Percentiles rank a stretch among this genome's conserved stretches.
phyloP scores from a whole-genome alignment of 495 filamentous ascomycete species.

The Penicillium waksmanii region DNA sequence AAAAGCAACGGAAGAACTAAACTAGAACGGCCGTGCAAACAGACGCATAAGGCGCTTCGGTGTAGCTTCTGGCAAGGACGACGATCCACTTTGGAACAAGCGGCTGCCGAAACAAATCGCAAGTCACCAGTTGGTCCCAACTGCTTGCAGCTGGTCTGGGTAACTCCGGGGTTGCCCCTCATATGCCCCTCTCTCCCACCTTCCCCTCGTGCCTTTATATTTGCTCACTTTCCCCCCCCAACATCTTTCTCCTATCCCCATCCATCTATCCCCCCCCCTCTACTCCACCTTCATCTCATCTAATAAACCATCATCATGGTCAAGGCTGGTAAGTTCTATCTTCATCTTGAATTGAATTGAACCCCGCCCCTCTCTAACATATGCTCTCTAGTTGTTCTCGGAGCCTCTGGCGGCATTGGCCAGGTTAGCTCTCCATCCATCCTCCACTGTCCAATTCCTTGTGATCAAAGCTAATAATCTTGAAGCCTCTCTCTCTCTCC shows the following conservation, averaged over 20 bases:
- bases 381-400: constrained; percentile 74
- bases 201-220: constrained; percentile 25
- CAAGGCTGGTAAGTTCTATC: constrained; percentile 71
- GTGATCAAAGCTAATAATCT: constrained; percentile 14
- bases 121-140: too few relatives aligned
- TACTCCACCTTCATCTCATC: constrained; percentile 10
- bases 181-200: constrained; percentile 11
- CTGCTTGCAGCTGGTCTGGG: not conserved
- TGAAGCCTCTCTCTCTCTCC: constrained; percentile 90
- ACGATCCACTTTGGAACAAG: too few relatives aligned
- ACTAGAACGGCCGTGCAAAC: too few relatives aligned
- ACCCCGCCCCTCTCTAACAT: not conserved
- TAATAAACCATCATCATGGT: constrained; percentile 66
- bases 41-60: constrained; percentile 1
- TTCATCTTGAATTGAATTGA: constrained; percentile 9
- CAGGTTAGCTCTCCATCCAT: constrained; percentile 61
- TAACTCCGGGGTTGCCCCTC: constrained; percentile 35
- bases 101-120: too few relatives aligned
- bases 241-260: constrained; percentile 22
- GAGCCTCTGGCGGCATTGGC: constrained; percentile 97
- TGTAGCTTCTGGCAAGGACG: not conserved
- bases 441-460: not conserved
- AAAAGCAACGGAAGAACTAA: too few relatives aligned
- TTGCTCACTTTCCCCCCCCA: constrained; percentile 23
- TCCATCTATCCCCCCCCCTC: constrained; percentile 11